Percentiles rank a stretch among this genome's conserved stretches.
These are phyloP conservation scores for Solanum clarkiae DNA, from an alignment of 257 asterid genomes.

Conservation along the genomic window DNA sequence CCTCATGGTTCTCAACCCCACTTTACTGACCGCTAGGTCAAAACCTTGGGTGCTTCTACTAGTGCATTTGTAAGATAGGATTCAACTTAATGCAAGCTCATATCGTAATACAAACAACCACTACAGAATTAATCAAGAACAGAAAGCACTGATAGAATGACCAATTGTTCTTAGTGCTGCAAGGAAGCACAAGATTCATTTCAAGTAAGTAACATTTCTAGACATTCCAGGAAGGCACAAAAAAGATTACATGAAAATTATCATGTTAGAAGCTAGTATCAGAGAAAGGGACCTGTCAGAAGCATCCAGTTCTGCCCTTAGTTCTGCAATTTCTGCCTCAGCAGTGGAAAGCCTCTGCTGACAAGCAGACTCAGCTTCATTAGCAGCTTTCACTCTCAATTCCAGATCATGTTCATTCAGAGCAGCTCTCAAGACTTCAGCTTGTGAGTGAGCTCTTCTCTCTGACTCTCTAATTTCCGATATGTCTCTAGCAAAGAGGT, in stretches of 20 bases:
- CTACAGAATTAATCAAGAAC: background rate
- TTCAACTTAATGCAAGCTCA: background rate
- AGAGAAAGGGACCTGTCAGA: conserved; percentile 60
- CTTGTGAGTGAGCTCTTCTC: conserved; percentile 68
- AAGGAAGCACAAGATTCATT: background rate
- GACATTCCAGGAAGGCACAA: background rate
- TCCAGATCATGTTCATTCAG: conserved; percentile 81
- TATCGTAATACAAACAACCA: background rate
- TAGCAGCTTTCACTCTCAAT: conserved; percentile 87
- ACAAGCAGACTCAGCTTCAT: conserved; percentile 93
- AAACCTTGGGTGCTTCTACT: background rate
- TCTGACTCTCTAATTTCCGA: conserved; percentile 69
- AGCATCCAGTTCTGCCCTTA: conserved; percentile 71
- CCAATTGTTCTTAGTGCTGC: background rate
- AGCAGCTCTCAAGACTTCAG: conserved; percentile 62
- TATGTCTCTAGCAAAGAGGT: conserved; percentile 37
- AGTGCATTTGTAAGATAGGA: background rate
- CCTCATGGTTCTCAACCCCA: background rate
- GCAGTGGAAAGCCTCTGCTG: conserved; percentile 81
- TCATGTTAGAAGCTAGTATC: background rate
- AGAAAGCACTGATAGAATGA: background rate
- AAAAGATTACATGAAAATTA: background rate
- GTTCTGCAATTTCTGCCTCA: conserved; percentile 71
- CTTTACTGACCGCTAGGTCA: background rate
- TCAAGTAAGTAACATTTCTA: background rate